These are phyloP conservation scores for Myxozyma neotropica DNA, from an alignment of 805 yeast species.

Conservation along the genomic window DNA sequence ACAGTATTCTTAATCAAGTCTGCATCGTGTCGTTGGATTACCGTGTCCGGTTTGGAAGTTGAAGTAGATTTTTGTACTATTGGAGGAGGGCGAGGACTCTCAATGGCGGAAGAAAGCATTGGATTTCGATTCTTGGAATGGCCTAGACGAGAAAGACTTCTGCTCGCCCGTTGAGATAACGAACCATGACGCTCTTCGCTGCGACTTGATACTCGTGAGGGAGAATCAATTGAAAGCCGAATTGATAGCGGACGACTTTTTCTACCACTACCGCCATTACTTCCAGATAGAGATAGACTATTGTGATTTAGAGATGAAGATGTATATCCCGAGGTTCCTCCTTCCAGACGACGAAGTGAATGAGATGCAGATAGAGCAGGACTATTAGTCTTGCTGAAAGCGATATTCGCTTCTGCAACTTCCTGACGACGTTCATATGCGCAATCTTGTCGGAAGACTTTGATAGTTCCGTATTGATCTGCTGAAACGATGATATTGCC, in stretches of 20 bases:
- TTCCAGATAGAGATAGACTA: not conserved
- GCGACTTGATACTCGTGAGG: slow-evolving; percentile 7
- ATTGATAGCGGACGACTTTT: not conserved
- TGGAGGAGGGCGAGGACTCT: not conserved
- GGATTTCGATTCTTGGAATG: not conserved
- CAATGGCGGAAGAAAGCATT: not conserved
- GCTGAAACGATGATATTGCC: slow-evolving; percentile 68
- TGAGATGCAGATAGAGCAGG: not conserved
- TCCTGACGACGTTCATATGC: slow-evolving; percentile 49
- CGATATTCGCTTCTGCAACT: slow-evolving; percentile 16
- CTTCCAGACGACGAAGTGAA: not conserved
- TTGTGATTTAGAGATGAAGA: not conserved
- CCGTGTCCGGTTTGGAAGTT: not conserved
- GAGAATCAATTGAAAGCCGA: not conserved
- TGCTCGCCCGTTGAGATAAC: not conserved
- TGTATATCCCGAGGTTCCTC: not conserved
- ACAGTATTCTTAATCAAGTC: not conserved
- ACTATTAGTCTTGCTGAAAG: slow-evolving; percentile 3
- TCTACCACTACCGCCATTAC: not conserved
- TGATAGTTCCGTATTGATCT: slow-evolving; percentile 69
- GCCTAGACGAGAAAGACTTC: slow-evolving; percentile 15
- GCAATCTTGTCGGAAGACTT: slow-evolving; percentile 80
- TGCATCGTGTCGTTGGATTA: not conserved
- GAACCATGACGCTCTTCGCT: slow-evolving; percentile 4
- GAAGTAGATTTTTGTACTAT: too few species aligned